Conservation (phyloP, 306 rosid species). For the Gynostemma pentaphyllum region DNA sequence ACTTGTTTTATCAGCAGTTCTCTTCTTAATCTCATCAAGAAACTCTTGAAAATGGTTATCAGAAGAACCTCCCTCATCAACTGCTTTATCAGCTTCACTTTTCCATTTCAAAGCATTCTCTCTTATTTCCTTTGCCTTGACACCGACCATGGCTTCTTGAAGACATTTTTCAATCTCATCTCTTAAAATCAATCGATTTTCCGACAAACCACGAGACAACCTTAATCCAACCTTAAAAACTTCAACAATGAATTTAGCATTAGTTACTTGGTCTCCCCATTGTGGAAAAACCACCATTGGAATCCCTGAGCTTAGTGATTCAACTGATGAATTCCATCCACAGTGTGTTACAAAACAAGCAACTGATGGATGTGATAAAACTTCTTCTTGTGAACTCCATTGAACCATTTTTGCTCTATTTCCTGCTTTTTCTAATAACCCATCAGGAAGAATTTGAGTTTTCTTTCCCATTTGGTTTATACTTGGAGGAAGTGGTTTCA, state of each 20-base stretch:
- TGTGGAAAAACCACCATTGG: conserved; percentile 54
- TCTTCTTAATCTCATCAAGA: conserved; percentile 22
- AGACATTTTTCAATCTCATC: conserved; percentile 24
- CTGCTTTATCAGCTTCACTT: conserved; percentile 16
- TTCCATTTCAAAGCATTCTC: conserved; percentile 28
- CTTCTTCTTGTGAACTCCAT: conserved; percentile 53
- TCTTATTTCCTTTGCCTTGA: conserved; percentile 18
- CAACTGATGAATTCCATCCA: conserved; percentile 63
- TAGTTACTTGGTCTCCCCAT: conserved; percentile 77
- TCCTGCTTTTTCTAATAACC: conserved; percentile 23
- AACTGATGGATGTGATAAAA: conserved; percentile 38
- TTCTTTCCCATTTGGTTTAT: not conserved
- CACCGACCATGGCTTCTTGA: conserved; percentile 27
- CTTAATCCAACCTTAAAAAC: conserved; percentile 26
- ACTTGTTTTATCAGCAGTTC: not conserved
- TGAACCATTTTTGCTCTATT: conserved; percentile 34
- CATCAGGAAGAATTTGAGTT: conserved; percentile 31
- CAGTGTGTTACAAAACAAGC: conserved; percentile 53
- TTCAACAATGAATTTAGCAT: conserved; percentile 51
- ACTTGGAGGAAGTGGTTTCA: conserved; percentile 21
- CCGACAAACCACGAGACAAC: conserved; percentile 22
- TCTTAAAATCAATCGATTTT: conserved; percentile 18
- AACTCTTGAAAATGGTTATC: conserved; percentile 23
- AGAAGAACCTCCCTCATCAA: conserved; percentile 32
- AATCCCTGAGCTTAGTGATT: conserved; percentile 38